Evolutionary conservation across 2,329 filamentous ascomycete genomes (phyloP).

Genomic region (Neobulgaria alba): DNA sequence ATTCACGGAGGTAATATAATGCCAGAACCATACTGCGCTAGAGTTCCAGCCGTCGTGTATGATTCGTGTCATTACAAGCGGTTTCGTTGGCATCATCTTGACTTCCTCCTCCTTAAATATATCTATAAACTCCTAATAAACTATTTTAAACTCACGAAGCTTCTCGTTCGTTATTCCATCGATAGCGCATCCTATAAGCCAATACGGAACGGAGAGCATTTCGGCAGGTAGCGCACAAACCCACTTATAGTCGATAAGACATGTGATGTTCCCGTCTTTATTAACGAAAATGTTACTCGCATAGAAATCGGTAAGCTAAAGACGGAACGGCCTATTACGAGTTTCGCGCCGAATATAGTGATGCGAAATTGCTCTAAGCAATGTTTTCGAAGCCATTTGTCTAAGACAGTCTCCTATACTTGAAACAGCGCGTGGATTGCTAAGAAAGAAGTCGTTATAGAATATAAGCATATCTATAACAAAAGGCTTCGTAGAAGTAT

Average conservation of each 20-base stretch:
- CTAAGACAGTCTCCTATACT: slow-evolving; percentile 20
- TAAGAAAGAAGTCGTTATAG: slow-evolving; percentile 24
- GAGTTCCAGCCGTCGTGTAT: slow-evolving; percentile 24
- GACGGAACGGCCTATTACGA: slow-evolving; percentile 26
- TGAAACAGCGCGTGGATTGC: slow-evolving; percentile 19
- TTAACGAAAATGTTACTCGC: slow-evolving; percentile 32
- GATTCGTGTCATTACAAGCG: slow-evolving; percentile 14
- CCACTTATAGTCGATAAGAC: slow-evolving; percentile 31
- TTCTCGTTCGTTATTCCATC: slow-evolving; percentile 14
- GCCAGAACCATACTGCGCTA: slow-evolving; percentile 26
- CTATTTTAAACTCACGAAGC: slow-evolving; percentile 14
- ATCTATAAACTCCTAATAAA: slow-evolving; percentile 20
- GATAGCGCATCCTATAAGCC: slow-evolving; percentile 24
- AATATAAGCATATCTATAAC: slow-evolving; percentile 14
- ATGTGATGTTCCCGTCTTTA: slow-evolving; percentile 29
- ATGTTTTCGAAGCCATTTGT: slow-evolving; percentile 22
- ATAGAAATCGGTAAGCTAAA: slow-evolving; percentile 30
- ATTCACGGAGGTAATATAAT: slow-evolving; percentile 22
- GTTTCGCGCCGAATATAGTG: slow-evolving; percentile 21
- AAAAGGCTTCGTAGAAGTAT: slow-evolving; percentile 16
- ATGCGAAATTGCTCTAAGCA: slow-evolving; percentile 24
- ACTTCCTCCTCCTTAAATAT: slow-evolving; percentile 19
- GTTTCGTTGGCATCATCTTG: slow-evolving; percentile 6
- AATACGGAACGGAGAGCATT: slow-evolving; percentile 26
- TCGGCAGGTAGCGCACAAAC: slow-evolving; percentile 28